These are phyloP conservation scores for Thamnidium elegans DNA, from an alignment of 192 early-diverging fungal species.

Conservation along the genomic window DNA sequence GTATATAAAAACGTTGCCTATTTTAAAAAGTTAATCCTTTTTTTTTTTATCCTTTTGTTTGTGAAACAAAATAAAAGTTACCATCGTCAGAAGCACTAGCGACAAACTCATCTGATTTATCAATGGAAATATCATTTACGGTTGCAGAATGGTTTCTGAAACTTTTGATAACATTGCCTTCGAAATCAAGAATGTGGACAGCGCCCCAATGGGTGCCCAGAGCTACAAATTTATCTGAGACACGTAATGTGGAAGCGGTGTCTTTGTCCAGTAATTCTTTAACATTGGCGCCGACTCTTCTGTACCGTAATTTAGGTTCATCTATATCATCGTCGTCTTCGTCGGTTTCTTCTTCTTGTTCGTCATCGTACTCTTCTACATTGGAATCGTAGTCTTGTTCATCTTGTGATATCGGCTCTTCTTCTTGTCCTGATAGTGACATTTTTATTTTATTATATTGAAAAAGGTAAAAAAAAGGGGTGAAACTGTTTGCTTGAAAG, in stretches of 20 bases:
- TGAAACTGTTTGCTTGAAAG: not conserved
- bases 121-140: conserved; percentile 86
- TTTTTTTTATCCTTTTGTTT: not conserved
- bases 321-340: conserved; percentile 73
- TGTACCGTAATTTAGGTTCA: conserved; percentile 91
- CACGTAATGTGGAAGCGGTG: conserved; percentile 75
- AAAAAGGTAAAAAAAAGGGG: not conserved
- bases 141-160: conserved; percentile 83
- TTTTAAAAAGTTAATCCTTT: not conserved
- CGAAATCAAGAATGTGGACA: conserved; percentile 87
- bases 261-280: conserved; percentile 81
- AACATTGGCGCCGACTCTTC: conserved; percentile 76
- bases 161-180: conserved; percentile 84
- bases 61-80: conserved; percentile 23
- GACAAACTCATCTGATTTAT: conserved; percentile 82
- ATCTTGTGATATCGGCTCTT: conserved; percentile 43
- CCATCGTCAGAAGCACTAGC: conserved; percentile 93
- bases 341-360: conserved; percentile 41
- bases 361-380: conserved; percentile 38
- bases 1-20: conserved; percentile 84
- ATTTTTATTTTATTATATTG: not conserved
- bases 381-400: conserved; percentile 55
- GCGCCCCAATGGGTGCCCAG: conserved; percentile 91
- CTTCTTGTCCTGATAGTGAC: conserved; percentile 1
- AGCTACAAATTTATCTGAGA: conserved; percentile 82